phyloP scores from a whole-genome alignment of 106 monocot species.

The Allium fistulosum region DNA sequence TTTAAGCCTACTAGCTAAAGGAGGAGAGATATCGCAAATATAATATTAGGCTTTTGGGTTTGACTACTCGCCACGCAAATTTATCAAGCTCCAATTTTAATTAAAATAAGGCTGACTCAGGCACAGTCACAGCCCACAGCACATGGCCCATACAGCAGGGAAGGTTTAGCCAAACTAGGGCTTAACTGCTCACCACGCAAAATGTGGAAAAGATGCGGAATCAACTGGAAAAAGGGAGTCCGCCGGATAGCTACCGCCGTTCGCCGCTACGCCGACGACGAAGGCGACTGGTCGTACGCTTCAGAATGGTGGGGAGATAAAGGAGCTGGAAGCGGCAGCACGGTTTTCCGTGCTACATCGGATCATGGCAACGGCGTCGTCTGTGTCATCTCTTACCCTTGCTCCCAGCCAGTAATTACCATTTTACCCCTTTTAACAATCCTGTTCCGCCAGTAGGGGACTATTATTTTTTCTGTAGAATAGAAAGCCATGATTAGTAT shows the following conservation, averaged over 20 bases:
- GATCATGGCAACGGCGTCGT: slow-evolving; percentile 76
- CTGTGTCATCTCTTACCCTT: slow-evolving; percentile 73
- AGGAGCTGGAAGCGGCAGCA: slow-evolving; percentile 39
- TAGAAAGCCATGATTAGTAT: neutral
- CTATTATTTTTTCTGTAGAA: neutral
- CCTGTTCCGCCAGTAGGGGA: neutral
- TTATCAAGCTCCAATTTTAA: too few relatives aligned
- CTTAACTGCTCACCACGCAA: neutral
- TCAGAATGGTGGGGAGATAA: slow-evolving; percentile 75
- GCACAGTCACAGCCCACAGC: too few relatives aligned
- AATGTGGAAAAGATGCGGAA: slow-evolving; percentile 8
- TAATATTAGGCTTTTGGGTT: too few relatives aligned
- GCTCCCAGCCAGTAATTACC: slow-evolving; percentile 60
- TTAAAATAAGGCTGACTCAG: too few relatives aligned
- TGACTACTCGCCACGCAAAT: too few relatives aligned
- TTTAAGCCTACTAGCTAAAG: too few relatives aligned
- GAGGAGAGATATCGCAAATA: too few relatives aligned
- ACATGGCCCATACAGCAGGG: too few relatives aligned
- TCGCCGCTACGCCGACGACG: slow-evolving; percentile 30
- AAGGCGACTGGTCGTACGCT: slow-evolving; percentile 83
- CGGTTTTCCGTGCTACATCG: slow-evolving; percentile 62
- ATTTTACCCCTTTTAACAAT: neutral
- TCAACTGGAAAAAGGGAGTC: neutral
- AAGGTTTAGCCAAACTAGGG: neutral
- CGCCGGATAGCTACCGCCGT: slow-evolving; percentile 25